Percentiles rank a stretch among this genome's conserved stretches.
Evolutionary conservation across 2,329 filamentous ascomycete genomes (phyloP).

Genomic region (Sarocladium brachiariae): DNA sequence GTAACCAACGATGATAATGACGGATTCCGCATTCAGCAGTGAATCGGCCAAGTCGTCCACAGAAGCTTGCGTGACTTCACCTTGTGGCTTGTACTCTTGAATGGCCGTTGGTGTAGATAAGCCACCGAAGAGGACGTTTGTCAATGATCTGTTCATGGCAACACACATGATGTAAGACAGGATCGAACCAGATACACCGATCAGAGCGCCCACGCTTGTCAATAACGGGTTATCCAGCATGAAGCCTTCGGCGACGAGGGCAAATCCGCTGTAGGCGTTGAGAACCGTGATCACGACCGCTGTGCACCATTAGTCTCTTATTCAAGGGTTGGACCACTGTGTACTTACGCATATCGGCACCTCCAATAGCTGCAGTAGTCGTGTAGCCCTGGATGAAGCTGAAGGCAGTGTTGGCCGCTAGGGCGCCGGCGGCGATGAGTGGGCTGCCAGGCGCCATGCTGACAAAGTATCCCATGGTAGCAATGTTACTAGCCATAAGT

Average conservation of each 20-base stretch:
- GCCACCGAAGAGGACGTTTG: constrained; percentile 83
- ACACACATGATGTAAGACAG: constrained; percentile 83
- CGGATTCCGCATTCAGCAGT: constrained; percentile 68
- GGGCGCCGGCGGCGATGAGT: constrained; percentile 68
- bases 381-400: constrained; percentile 85
- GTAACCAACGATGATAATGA: constrained; percentile 87
- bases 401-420: constrained; percentile 68
- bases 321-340: neutral
- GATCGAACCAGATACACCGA: constrained; percentile 83
- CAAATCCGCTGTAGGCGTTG: constrained; percentile 87
- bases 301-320: constrained; percentile 15
- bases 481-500: constrained; percentile 68
- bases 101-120: constrained; percentile 39
- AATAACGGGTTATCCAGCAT: constrained; percentile 86
- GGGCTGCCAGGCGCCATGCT: constrained; percentile 76
- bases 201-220: constrained; percentile 78
- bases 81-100: constrained; percentile 67
- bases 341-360: constrained; percentile 74
- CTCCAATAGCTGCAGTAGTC: constrained; percentile 81
- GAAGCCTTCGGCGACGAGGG: constrained; percentile 81
- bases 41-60: constrained; percentile 76
- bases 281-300: constrained; percentile 82
- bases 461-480: constrained; percentile 78
- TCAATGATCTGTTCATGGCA: constrained; percentile 86
- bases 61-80: constrained; percentile 68